phyloP scores from a whole-genome alignment of 176 grass and related monocot species.

The Oryza rufipogon region DNA sequence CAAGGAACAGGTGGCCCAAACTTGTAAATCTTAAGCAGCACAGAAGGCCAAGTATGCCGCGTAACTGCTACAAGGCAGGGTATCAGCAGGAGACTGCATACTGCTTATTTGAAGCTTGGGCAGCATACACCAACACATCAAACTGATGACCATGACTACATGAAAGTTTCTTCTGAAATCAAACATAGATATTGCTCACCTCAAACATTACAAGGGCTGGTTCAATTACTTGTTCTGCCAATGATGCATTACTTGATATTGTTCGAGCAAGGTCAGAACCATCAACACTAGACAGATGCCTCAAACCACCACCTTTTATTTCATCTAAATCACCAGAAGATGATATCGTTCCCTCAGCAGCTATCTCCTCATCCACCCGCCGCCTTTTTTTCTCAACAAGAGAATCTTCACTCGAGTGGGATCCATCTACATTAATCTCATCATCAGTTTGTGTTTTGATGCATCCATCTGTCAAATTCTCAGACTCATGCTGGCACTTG shows the following conservation, averaged over 20 bases:
- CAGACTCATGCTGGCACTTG: slow-evolving; percentile 63
- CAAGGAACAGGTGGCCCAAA: neutral
- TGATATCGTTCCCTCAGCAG: slow-evolving; percentile 66
- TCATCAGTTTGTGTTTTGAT: slow-evolving; percentile 89
- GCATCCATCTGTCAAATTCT: slow-evolving; percentile 66
- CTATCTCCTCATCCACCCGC: slow-evolving; percentile 66
- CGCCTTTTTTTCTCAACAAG: slow-evolving; percentile 77
- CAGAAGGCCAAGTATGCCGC: neutral
- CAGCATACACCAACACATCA: neutral
- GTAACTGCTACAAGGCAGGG: neutral
- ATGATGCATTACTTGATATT: slow-evolving; percentile 80
- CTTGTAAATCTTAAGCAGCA: neutral
- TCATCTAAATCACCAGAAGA: slow-evolving; percentile 66
- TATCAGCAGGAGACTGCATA: neutral
- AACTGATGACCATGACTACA: slow-evolving; percentile 17
- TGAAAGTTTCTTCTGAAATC: slow-evolving; percentile 18
- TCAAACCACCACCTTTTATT: slow-evolving; percentile 53
- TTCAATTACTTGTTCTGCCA: slow-evolving; percentile 94
- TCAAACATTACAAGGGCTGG: slow-evolving; percentile 99
- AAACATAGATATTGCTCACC: slow-evolving; percentile 56
- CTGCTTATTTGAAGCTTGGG: neutral
- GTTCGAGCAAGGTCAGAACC: slow-evolving; percentile 60
- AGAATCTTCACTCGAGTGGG: slow-evolving; percentile 58
- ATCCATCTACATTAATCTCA: slow-evolving; percentile 62
- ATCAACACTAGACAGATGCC: slow-evolving; percentile 55